Base-by-base conservation (phyloP, 2,329 filamentous ascomycete species). In the Triangularia verruculosa region DNA sequence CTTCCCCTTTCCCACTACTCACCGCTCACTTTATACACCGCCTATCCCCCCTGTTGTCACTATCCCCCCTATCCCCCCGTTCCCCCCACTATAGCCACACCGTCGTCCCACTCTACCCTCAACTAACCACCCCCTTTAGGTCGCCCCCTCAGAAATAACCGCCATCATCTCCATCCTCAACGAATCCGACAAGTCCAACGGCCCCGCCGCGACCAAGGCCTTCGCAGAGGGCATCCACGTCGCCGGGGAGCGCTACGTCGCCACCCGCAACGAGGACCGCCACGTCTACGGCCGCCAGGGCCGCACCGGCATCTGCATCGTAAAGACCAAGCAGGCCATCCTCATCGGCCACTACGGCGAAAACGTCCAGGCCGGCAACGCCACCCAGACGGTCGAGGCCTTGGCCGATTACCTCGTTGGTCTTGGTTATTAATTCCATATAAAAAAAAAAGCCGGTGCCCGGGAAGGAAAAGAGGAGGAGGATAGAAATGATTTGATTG, bases 301-400 rank as follows among this genome's bases (percentile, higher is more conserved):
- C 72, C 91, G 89, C 76, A 86, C 89, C 75, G 95, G 95, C 69
- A 79, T 97, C 73, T 83, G 89, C 74, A 86, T 95, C 72, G 88
- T 89, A 79, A 96, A 96, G 84, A 96, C 94, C 73, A 89, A 84
- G 74, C 89, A 96, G 80, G 92, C 93, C 71, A 88, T 98, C 76
- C 86, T 99, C 75, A 80, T 99, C 76, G 90, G 87, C 71, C 92
- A 97, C 82, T 92, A 98, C 83, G 83, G 83, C 70, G 92, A 96
- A 77, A 76, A 77, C 67, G 80, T 88, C 70, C 83, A 90, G 76
- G 91, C 90, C 59, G 88, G 91, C 75, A 89, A 89, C 76, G 88
- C 92, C 67, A 88, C 88, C 72, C 86, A 86, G 75, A 91, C 90
- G 57, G 90, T 96, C 70, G 91, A 94, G 82, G 83, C 87, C 72